Conservation (phyloP, 208 protist genomes). For the Leishmania lainsoni region DNA sequence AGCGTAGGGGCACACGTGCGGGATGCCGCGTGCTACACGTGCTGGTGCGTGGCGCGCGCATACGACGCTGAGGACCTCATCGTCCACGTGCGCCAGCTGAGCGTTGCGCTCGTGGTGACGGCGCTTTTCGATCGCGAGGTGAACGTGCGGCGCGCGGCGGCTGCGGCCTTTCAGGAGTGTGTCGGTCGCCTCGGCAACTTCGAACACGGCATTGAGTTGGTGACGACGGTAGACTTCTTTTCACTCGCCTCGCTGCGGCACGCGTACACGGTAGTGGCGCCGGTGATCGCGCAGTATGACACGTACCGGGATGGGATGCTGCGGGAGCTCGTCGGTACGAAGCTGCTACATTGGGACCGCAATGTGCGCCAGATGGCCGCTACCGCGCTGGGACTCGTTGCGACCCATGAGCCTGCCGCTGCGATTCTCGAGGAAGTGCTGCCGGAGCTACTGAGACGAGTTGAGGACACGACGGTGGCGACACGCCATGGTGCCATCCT, state of each 20-base stretch:
- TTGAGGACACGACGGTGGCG: conserved; percentile 60
- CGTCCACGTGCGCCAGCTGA: conserved; percentile 79
- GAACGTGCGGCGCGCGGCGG: conserved; percentile 91
- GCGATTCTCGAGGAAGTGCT: conserved; percentile 23
- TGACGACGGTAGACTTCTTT: conserved; percentile 97
- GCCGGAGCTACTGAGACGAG: conserved; percentile 57
- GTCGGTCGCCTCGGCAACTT: conserved; percentile 94
- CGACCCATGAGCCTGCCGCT: conserved; percentile 31
- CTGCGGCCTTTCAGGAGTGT: conserved; percentile 94
- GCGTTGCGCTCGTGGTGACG: conserved; percentile 74
- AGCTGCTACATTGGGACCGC: conserved; percentile 93
- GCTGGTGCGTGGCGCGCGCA: conserved; percentile 98
- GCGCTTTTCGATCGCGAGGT: conserved; percentile 93
- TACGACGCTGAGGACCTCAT: conserved; percentile 93
- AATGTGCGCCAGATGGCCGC: conserved; percentile 86
- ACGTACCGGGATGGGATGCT: conserved; percentile 90
- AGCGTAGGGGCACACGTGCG: conserved; percentile 97
- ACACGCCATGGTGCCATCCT: conserved; percentile 93
- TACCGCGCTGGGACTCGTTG: conserved; percentile 71
- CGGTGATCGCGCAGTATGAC: conserved; percentile 60
- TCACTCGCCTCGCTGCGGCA: conserved; percentile 90
- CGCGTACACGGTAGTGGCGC: conserved; percentile 90
- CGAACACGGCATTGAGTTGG: conserved; percentile 97
- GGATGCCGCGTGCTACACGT: conserved; percentile 98
- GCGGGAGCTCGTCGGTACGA: conserved; percentile 80